Conservation (phyloP, 2,329 filamentous ascomycete species). For the Elsinoe ampelina region DNA sequence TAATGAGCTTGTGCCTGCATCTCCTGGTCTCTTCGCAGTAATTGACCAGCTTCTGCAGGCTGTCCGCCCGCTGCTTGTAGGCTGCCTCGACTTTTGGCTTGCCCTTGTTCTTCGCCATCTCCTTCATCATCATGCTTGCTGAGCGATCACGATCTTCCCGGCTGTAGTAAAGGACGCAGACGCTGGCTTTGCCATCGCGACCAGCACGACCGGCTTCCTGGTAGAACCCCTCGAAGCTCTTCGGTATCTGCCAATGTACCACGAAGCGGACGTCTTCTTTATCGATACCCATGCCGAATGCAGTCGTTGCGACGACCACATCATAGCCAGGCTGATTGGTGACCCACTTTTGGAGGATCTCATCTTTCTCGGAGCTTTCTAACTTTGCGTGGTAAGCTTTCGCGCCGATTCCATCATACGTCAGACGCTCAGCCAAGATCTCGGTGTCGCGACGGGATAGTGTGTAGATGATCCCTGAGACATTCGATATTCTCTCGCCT, state of each 20-base stretch:
- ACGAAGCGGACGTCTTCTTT: slow-evolving; percentile 93
- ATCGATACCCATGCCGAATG: slow-evolving; percentile 97
- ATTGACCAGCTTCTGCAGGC: slow-evolving; percentile 50
- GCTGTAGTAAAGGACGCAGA: slow-evolving; percentile 86
- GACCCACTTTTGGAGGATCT: slow-evolving; percentile 63
- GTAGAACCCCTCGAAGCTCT: slow-evolving; percentile 92
- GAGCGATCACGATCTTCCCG: slow-evolving; percentile 75
- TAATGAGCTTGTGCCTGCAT: slow-evolving; percentile 70
- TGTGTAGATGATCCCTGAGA: slow-evolving; percentile 73
- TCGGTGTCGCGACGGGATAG: slow-evolving; percentile 68
- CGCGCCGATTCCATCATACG: slow-evolving; percentile 61
- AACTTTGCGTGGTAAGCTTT: slow-evolving; percentile 65
- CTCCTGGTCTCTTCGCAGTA: slow-evolving; percentile 70
- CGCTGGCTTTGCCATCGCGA: slow-evolving; percentile 75
- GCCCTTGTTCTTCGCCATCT: slow-evolving; percentile 28
- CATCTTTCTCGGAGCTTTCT: slow-evolving; percentile 55
- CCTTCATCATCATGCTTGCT: slow-evolving; percentile 42
- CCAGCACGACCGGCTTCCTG: slow-evolving; percentile 91
- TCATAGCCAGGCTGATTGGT: slow-evolving; percentile 68
- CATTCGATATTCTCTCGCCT: slow-evolving; percentile 48
- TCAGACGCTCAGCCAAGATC: slow-evolving; percentile 55
- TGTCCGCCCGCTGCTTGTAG: slow-evolving; percentile 30
- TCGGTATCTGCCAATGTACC: slow-evolving; percentile 86
- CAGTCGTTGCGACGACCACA: slow-evolving; percentile 88
- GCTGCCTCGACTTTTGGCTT: slow-evolving; percentile 37